Evolutionary conservation across 2,329 filamentous ascomycete genomes (phyloP).

Genomic region (Scopulariopsis brevicaulis): DNA sequence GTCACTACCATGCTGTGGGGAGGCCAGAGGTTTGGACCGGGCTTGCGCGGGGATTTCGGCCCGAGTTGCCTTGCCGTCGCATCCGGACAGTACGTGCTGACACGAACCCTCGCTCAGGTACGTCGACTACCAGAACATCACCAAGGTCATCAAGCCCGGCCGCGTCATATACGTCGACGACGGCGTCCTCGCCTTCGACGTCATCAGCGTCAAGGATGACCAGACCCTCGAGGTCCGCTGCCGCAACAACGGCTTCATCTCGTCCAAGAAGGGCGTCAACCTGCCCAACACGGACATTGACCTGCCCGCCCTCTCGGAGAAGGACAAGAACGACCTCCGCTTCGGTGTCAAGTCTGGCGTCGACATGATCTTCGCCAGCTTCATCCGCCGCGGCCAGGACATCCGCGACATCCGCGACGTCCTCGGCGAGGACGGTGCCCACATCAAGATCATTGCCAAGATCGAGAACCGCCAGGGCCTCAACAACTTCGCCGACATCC

Average conservation of each 20-base stretch:
- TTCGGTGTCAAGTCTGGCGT: constrained; percentile 99
- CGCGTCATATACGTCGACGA: constrained; percentile 98
- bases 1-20: constrained; percentile 17
- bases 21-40: background rate
- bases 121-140: constrained; percentile 99
- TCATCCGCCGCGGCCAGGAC: constrained; percentile 90
- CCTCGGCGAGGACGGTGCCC: constrained; percentile 80
- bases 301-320: constrained; percentile 92
- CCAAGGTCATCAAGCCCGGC: constrained; percentile 86
- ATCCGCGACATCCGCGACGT: constrained; percentile 87
- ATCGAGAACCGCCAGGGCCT: constrained; percentile 99
- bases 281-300: constrained; percentile 98
- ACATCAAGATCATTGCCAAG: constrained; percentile 99
- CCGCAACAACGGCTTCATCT: constrained; percentile 97
- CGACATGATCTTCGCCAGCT: constrained; percentile 98
- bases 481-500: constrained; percentile 98
- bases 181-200: constrained; percentile 93
- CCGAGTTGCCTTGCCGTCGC: background rate
- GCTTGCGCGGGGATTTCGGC: background rate
- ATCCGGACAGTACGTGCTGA: background rate
- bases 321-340: constrained; percentile 86
- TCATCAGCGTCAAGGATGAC: constrained; percentile 76
- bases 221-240: constrained; percentile 79
- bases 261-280: constrained; percentile 98
- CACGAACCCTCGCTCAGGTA: constrained; percentile 44